Conservation (phyloP, 352 stramenopile genomes). For the Phytopythium kandeliae region DNA sequence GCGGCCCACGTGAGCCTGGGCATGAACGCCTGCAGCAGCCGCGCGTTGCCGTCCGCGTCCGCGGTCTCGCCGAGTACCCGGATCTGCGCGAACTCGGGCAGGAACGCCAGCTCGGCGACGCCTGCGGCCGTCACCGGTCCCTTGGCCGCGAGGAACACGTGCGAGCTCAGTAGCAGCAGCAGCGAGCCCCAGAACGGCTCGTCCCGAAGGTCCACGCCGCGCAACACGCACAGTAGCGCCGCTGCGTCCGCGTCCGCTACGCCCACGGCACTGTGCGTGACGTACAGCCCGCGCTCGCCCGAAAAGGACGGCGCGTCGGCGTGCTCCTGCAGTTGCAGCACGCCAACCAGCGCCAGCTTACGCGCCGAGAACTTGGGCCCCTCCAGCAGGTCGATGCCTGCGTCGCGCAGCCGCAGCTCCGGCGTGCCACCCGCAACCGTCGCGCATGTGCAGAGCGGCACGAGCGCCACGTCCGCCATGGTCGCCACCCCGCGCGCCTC, state of each 20-base stretch:
- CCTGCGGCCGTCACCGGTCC: slow-evolving; percentile 30
- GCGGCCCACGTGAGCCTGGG: slow-evolving; percentile 62
- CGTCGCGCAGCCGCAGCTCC: slow-evolving; percentile 36
- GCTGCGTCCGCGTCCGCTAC: slow-evolving; percentile 43
- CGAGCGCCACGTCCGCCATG: slow-evolving; percentile 20
- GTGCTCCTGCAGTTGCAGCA: slow-evolving; percentile 33
- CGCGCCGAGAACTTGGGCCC: slow-evolving; percentile 30
- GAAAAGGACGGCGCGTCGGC: slow-evolving; percentile 4
- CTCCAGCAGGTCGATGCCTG: slow-evolving; percentile 44
- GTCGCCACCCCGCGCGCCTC: too few relatives aligned
- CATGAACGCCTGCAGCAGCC: slow-evolving; percentile 43
- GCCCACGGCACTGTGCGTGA: slow-evolving; percentile 35
- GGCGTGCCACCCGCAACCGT: slow-evolving; percentile 9
- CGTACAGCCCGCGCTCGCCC: slow-evolving; percentile 45
- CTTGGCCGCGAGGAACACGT: slow-evolving; percentile 36
- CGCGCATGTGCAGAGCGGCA: slow-evolving; percentile 56
- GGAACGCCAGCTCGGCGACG: slow-evolving; percentile 42
- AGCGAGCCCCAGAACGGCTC: slow-evolving; percentile 65
- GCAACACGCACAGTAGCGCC: slow-evolving; percentile 46
- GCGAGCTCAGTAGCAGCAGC: slow-evolving; percentile 51
- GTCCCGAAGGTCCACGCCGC: slow-evolving; percentile 32
- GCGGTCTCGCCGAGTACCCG: slow-evolving; percentile 27
- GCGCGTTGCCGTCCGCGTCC: slow-evolving; percentile 23
- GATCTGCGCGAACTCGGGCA: slow-evolving; percentile 40
- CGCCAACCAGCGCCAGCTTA: slow-evolving; percentile 51